Evolutionary conservation across 1,284 basidiomycete genomes (phyloP), one percentile per base, ranked within the genome.

Genomic region (Takashimella tepidaria): DNA sequence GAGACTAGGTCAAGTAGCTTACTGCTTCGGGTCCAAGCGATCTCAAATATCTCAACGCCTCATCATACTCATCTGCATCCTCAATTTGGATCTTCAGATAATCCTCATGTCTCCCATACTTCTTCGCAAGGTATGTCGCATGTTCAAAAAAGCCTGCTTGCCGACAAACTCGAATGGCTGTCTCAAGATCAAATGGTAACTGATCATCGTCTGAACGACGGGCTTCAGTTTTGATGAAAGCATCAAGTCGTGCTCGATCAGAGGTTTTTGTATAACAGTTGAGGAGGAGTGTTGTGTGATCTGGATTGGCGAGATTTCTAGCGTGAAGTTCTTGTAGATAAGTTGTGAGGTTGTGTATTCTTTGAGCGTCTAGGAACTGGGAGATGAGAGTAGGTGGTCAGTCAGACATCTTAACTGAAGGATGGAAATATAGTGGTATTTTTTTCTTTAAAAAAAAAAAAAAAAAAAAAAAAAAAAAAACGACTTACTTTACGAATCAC

Each of bases 221-320:
- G 2, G 87, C 83, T 68, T 91, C 88, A 1, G 88, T 85, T 72
- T 89, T 90, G 78, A 98, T 89, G 74, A 99, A 98, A 51, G 81
- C 84, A 66, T 98, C 92, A 1, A 98, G 83, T 10, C 91, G 84
- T 0, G 83, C 77, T 13, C 92, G 85, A 64, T 98, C 93, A 57
- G 92, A 92, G 16, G 96, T 85, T 72, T 98, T 98, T 45, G 95
- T 96, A 74, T 97, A 98, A 31, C 93, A 95, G 70, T 96, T 96
- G 21, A 96, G 82, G 3, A 96, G 81, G 2, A 99, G 83, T 0
- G 96, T 98, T 0, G 93, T 98, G 70, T 98, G 95, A 64, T 98
- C 95, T 0, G 92, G 85, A 66, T 96, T 98, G 10, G 95, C 95
- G 3, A 95, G 83, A 0, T 88, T 88, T 0, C 86, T 80, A 2